phyloP scores from a whole-genome alignment of 2,329 filamentous ascomycete species.

The Xylariaceae sp. region DNA sequence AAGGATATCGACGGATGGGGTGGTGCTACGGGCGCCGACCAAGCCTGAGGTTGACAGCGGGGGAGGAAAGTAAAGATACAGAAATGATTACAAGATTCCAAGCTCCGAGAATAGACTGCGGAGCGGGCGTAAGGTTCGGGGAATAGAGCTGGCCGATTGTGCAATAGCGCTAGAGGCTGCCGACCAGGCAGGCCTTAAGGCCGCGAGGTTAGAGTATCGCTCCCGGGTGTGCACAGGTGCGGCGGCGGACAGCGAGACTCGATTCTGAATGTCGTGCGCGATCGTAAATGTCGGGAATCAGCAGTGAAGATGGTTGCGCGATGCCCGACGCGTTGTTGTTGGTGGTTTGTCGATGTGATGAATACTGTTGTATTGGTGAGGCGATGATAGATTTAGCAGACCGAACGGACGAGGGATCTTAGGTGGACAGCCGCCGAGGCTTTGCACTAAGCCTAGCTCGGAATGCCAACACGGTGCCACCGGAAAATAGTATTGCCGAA shows the following conservation, averaged over 20 bases:
- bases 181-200: constrained; percentile 35
- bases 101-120: constrained; percentile 19
- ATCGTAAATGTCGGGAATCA: constrained; percentile 30
- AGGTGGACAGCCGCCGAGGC: constrained; percentile 23
- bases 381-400: constrained; percentile 20
- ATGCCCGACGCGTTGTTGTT: constrained; percentile 49
- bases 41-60: constrained; percentile 14
- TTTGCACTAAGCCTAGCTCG: constrained; percentile 34
- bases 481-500: constrained; percentile 25
- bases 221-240: constrained; percentile 24
- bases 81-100: constrained; percentile 15
- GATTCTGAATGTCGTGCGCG: constrained; percentile 32
- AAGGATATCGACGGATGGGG: constrained; percentile 14
- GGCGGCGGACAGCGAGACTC: constrained; percentile 22
- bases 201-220: constrained; percentile 29
- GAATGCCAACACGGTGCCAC: constrained; percentile 17
- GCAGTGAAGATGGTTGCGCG: constrained; percentile 35
- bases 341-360: constrained; percentile 33
- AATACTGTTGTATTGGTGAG: constrained; percentile 39
- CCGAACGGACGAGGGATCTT: constrained; percentile 19
- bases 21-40: constrained; percentile 16
- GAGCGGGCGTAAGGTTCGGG: constrained; percentile 29
- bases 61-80: background rate
- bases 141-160: constrained; percentile 25
- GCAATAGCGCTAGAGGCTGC: constrained; percentile 37